These are phyloP conservation scores for Physcomitrium patens DNA, from an alignment of 225 moss, liverwort and hornwort species.

Conservation along the genomic window DNA sequence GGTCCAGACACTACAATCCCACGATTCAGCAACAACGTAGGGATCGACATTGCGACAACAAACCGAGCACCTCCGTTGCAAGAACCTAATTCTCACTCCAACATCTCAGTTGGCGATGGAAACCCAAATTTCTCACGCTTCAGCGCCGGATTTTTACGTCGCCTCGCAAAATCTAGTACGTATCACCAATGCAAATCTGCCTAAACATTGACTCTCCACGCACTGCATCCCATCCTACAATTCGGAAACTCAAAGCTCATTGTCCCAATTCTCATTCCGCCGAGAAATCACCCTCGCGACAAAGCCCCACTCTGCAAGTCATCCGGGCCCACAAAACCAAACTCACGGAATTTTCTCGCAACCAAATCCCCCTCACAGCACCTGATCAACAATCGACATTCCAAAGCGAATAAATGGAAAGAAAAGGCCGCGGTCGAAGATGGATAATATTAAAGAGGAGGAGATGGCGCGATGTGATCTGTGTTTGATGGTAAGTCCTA, in stretches of 20 bases:
- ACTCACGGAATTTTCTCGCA: neutral
- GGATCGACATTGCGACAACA: conserved; percentile 29
- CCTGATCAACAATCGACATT: neutral
- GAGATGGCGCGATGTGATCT: neutral
- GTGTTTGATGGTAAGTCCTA: neutral
- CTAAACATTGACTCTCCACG: neutral
- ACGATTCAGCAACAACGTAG: conserved; percentile 16
- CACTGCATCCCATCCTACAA: neutral
- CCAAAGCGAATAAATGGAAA: neutral
- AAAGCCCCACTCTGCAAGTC: conserved; percentile 18
- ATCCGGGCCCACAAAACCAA: conserved; percentile 4
- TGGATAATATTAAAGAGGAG: neutral
- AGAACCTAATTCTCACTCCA: conserved; percentile 7
- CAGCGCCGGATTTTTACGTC: conserved; percentile 3
- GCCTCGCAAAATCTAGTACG: neutral
- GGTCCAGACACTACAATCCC: conserved; percentile 19
- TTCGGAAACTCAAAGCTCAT: too few species aligned
- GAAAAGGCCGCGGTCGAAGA: neutral
- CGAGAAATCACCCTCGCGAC: neutral
- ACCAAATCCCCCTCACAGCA: neutral
- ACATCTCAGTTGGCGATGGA: neutral
- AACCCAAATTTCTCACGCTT: neutral
- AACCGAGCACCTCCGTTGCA: neutral
- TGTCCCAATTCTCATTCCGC: neutral
- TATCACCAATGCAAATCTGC: neutral